Percentiles rank a stretch among this genome's conserved stretches.
phyloP scores from a whole-genome alignment of 805 yeast genomes.

The Schizosaccharomyces lindneri region DNA sequence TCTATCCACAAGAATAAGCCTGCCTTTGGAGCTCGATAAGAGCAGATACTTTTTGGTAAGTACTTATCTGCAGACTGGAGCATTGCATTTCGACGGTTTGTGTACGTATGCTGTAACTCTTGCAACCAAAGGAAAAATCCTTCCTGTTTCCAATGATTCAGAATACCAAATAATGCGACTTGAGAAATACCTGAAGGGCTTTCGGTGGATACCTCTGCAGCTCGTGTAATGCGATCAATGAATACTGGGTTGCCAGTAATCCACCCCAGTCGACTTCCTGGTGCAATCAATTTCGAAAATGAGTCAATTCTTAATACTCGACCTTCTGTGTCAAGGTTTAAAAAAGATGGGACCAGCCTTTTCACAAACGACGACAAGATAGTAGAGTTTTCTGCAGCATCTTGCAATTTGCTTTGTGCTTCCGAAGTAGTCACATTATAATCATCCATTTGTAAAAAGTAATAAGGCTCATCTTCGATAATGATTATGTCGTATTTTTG shows the following conservation, averaged over 20 bases:
- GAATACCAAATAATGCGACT: slow-evolving; percentile 46
- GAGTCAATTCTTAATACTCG: slow-evolving; percentile 77
- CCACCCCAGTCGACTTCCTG: slow-evolving; percentile 81
- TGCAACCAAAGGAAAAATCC: slow-evolving; percentile 45
- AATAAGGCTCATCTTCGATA: slow-evolving; percentile 92
- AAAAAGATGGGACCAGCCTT: slow-evolving; percentile 2
- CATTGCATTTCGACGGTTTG: slow-evolving; percentile 68
- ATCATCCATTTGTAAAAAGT: slow-evolving; percentile 76
- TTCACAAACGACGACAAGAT: neutral
- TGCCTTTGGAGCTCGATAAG: slow-evolving; percentile 22
- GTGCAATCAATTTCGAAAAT: slow-evolving; percentile 75
- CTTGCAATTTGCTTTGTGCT: slow-evolving; percentile 14
- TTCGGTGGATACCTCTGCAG: slow-evolving; percentile 65
- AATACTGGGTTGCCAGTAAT: slow-evolving; percentile 43
- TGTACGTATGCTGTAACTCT: slow-evolving; percentile 46
- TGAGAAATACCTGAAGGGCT: slow-evolving; percentile 61
- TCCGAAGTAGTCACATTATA: slow-evolving; percentile 18
- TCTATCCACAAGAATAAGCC: slow-evolving; percentile 30
- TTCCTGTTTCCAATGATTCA: neutral
- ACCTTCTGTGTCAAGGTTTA: slow-evolving; percentile 60
- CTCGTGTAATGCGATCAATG: slow-evolving; percentile 39
- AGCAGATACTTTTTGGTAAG: slow-evolving; percentile 21
- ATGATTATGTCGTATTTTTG: slow-evolving; percentile 67
- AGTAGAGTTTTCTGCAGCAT: slow-evolving; percentile 54
- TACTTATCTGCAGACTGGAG: slow-evolving; percentile 44